Evolutionary conservation across 768 basidiomycete species (phyloP).

Genomic region (Suillus spraguei): DNA sequence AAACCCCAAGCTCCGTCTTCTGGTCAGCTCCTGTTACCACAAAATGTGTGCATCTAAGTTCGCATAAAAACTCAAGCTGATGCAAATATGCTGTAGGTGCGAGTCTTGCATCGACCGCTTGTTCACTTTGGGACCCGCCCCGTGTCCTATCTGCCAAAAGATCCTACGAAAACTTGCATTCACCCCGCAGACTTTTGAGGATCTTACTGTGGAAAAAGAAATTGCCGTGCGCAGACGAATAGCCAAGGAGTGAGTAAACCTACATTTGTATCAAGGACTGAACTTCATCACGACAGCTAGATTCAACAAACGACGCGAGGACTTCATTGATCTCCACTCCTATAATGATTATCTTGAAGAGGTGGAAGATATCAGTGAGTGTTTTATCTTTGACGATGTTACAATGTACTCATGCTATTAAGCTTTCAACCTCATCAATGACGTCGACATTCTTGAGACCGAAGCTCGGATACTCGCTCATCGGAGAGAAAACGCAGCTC

Average conservation of each 20-base stretch:
- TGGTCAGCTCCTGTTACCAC: slow-evolving; percentile 97
- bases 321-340: slow-evolving; percentile 75
- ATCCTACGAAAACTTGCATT: slow-evolving; percentile 92
- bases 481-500: slow-evolving; percentile 76
- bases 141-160: slow-evolving; percentile 91
- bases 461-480: slow-evolving; percentile 82
- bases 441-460: slow-evolving; percentile 77
- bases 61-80: slow-evolving; percentile 14
- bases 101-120: slow-evolving; percentile 97
- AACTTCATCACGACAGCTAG: slow-evolving; percentile 40
- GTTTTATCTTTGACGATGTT: neutral
- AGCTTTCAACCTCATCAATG: slow-evolving; percentile 97
- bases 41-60: slow-evolving; percentile 71
- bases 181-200: slow-evolving; percentile 92
- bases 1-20: slow-evolving; percentile 89
- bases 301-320: slow-evolving; percentile 92
- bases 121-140: slow-evolving; percentile 94
- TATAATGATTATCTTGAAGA: slow-evolving; percentile 98
- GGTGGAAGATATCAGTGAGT: slow-evolving; percentile 87
- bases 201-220: slow-evolving; percentile 91
- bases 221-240: slow-evolving; percentile 86
- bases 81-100: slow-evolving; percentile 65
- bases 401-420: slow-evolving; percentile 4
- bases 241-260: slow-evolving; percentile 73
- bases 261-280: slow-evolving; percentile 1